phyloP scores from a whole-genome alignment of 2,329 filamentous ascomycete species.

The Huntiella savannae region DNA sequence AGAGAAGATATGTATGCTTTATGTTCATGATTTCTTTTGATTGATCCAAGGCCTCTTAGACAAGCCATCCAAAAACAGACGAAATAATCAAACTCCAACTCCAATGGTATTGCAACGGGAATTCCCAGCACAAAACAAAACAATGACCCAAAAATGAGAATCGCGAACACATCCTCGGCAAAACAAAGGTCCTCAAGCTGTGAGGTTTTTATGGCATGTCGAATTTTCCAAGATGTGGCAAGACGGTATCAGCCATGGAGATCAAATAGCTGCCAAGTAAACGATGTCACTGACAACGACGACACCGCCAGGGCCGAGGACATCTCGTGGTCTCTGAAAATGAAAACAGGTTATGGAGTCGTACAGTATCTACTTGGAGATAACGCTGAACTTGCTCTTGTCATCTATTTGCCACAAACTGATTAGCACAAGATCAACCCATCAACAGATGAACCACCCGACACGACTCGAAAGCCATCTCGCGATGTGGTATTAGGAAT shows the following conservation, averaged over 20 bases:
- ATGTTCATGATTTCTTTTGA: constrained; percentile 4
- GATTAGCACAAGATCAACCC: not conserved
- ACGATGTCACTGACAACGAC: not conserved
- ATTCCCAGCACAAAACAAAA: constrained; percentile 4
- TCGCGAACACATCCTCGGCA: not conserved
- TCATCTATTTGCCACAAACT: not conserved
- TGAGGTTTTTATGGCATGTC: not conserved
- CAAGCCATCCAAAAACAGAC: constrained; percentile 11
- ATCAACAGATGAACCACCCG: not conserved
- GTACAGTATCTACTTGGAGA: constrained; percentile 9
- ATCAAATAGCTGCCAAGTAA: not conserved
- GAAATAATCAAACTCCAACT: constrained; percentile 11
- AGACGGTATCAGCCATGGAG: no score
- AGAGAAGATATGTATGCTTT: not conserved
- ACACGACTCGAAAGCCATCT: not conserved
- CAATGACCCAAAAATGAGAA: constrained; percentile 3
- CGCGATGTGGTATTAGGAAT: not conserved
- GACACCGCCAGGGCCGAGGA: not conserved
- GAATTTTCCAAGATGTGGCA: not conserved
- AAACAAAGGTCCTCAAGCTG: not conserved
- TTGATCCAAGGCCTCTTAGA: constrained; percentile 9
- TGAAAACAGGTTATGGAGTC: not conserved
- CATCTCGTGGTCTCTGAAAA: not conserved
- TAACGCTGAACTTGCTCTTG: constrained; percentile 10
- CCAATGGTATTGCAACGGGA: constrained; percentile 6